Conservation (phyloP, 768 basidiomycete genomes). For the Boletus sp. region DNA sequence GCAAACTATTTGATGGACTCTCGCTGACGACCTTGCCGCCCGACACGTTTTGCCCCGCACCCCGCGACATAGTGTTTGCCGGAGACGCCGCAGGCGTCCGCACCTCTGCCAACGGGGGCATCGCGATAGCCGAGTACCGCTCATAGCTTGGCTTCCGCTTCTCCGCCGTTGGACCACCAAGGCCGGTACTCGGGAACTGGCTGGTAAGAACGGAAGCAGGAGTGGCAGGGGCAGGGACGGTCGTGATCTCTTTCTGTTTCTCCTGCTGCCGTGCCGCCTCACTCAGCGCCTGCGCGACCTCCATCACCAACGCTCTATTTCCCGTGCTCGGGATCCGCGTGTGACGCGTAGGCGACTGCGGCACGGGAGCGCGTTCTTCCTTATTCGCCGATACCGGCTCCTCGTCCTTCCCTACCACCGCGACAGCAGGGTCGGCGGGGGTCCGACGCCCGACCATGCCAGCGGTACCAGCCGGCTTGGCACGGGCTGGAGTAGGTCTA, state of each 20-base stretch:
- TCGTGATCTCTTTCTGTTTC: not conserved
- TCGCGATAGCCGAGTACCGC: slow-evolving; percentile 55
- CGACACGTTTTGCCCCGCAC: slow-evolving; percentile 3
- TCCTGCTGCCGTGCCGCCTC: slow-evolving; percentile 29
- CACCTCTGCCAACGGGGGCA: slow-evolving; percentile 70
- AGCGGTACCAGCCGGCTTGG: slow-evolving; percentile 13
- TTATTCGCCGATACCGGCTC: slow-evolving; percentile 17
- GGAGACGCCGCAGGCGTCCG: slow-evolving; percentile 56
- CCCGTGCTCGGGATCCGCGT: slow-evolving; percentile 65
- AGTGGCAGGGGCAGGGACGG: not conserved
- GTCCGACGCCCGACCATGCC: slow-evolving; percentile 39
- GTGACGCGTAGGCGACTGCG: slow-evolving; percentile 41
- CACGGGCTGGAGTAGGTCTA: slow-evolving; percentile 3
- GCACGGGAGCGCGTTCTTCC: slow-evolving; percentile 8
- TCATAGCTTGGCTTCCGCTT: slow-evolving; percentile 67
- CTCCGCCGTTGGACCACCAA: slow-evolving; percentile 37
- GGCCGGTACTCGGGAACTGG: slow-evolving; percentile 15
- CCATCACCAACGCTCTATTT: slow-evolving; percentile 71
- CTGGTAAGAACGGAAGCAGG: not conserved
- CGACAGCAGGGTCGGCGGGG: slow-evolving; percentile 22
- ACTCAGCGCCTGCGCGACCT: slow-evolving; percentile 62
- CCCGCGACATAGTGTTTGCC: slow-evolving; percentile 47
- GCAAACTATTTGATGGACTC: slow-evolving; percentile 11
- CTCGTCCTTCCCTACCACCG: slow-evolving; percentile 4
- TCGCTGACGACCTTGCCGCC: slow-evolving; percentile 5